Evolutionary conservation across 2,329 filamentous ascomycete species (phyloP), one percentile per base, ranked within the genome.

Genomic region (Fusarium coffeatum): DNA sequence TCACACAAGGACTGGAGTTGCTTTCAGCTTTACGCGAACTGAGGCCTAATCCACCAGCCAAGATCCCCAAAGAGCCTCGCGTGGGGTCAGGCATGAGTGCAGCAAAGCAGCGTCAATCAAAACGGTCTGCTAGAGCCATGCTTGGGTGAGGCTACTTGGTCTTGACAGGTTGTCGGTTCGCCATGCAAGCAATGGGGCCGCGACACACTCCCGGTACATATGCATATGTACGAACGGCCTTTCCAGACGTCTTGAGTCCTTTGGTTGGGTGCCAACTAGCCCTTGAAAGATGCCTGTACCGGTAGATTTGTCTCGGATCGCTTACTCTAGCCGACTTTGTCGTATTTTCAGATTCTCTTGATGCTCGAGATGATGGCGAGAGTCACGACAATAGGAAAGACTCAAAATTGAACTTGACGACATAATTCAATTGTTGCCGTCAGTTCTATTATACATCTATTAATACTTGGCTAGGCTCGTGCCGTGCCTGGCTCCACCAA

Each of bases 11-110:
- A 41, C 46, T 48, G 41, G 10, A 63, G 32, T 45, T 46, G 48
- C 46, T 56, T 64, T 61, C 50, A 61, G 64, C 59, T 61, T 71
- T 50, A 50, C 61, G 50, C 58, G 59, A 75, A 67, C 70, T 41
- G 43, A 56, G 43, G 55, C 65, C 67, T 54, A 69, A 69, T 73
- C 68, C 62, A 59, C 51, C 49, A 59, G 56, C 63, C 59, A 73
- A 72, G 53, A 56, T 34, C 58, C 57, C 43, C 22, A 48, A 61
- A 56, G 58, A 64, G 66, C 69, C 64, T 69, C 61, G 64, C 70
- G 67, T 74, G 72, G 72, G 71, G 72, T 76, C 69, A 70, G 74
- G 74, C 74, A 76, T 70, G 68, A 76, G 66, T 73, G 74, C 74
- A 76, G 74, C 62, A 74, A 23, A 42, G 23, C 23, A 53, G 34